A percentile compares a stretch with the other conserved stretches of the same genome.
Evolutionary conservation across 176 grass and related monocot species (phyloP).

Genomic region (Paspalum notatum): DNA sequence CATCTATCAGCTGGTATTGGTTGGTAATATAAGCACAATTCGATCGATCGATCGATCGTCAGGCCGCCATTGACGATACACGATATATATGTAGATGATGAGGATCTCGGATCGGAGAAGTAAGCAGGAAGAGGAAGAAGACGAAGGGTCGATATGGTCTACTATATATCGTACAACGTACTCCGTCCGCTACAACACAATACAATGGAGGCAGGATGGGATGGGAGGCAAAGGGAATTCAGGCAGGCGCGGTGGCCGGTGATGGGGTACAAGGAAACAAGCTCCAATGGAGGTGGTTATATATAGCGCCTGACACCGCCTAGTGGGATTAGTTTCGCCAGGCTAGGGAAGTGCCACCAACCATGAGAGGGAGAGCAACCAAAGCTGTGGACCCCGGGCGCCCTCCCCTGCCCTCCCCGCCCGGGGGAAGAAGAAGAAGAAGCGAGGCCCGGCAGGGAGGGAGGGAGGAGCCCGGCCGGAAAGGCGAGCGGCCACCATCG

Average conservation of each 20-base stretch:
- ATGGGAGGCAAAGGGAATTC: conserved; percentile 5
- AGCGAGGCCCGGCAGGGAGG: not conserved
- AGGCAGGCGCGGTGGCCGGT: not conserved
- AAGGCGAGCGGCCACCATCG: conserved; percentile 55
- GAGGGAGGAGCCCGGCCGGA: conserved; percentile 7
- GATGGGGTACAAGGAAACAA: conserved; percentile 64
- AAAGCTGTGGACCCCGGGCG: conserved; percentile 23
- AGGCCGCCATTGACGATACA: too few relatives aligned
- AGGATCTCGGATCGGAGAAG: not conserved
- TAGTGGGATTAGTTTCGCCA: conserved; percentile 78
- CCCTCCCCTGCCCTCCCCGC: too few relatives aligned
- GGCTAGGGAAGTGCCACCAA: conserved; percentile 80
- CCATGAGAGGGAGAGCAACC: conserved; percentile 47
- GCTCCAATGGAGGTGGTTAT: conserved; percentile 62
- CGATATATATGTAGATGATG: too few relatives aligned
- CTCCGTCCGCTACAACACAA: too few relatives aligned
- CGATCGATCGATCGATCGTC: too few relatives aligned
- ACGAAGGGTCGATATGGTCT: not conserved
- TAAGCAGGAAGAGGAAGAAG: not conserved
- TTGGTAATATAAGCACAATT: too few relatives aligned
- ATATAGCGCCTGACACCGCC: conserved; percentile 59
- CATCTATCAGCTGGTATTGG: too few relatives aligned
- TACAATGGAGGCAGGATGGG: too few relatives aligned
- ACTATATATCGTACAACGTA: not conserved
- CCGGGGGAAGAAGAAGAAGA: not conserved